phyloP scores from a whole-genome alignment of 345 rosid genomes.

The Noccaea bulbosa region DNA sequence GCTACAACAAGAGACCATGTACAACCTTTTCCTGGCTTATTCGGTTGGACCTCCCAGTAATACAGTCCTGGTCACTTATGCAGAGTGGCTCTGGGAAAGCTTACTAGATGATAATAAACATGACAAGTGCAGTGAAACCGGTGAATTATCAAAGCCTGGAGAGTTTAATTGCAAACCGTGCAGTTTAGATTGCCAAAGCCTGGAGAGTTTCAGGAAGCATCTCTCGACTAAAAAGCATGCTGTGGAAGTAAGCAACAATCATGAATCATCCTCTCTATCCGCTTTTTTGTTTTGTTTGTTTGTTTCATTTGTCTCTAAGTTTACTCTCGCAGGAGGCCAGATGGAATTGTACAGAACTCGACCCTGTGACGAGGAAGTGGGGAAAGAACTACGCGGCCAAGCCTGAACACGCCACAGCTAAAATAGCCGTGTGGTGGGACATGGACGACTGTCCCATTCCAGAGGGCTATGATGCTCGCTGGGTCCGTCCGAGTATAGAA shows the following conservation, averaged over 20 bases:
- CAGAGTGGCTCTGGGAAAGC: not conserved
- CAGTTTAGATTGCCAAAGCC: not conserved
- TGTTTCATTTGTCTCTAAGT: too few species aligned
- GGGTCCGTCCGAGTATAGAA: slow-evolving; percentile 6
- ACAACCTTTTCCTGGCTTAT: slow-evolving; percentile 15
- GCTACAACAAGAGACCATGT: not conserved
- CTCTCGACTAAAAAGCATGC: not conserved
- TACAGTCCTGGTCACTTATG: not conserved
- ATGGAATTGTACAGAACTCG: not conserved
- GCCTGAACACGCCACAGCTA: slow-evolving; percentile 5
- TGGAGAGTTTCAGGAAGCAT: slow-evolving; percentile 1
- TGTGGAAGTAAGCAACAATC: not conserved
- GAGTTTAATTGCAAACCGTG: slow-evolving; percentile 16
- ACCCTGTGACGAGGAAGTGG: not conserved
- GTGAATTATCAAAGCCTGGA: not conserved
- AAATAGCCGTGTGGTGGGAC: slow-evolving; percentile 27
- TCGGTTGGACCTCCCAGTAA: not conserved
- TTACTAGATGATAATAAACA: not conserved
- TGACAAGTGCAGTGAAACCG: not conserved
- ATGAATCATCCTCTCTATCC: too few species aligned
- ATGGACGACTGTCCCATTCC: slow-evolving; percentile 10
- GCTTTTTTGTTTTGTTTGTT: too few species aligned
- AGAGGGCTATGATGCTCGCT: slow-evolving; percentile 4
- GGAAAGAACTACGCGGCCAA: not conserved
- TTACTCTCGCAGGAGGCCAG: too few species aligned